These are phyloP conservation scores for Solanum ossicruentum DNA, from an alignment of 257 asterid species.

Conservation along the genomic window DNA sequence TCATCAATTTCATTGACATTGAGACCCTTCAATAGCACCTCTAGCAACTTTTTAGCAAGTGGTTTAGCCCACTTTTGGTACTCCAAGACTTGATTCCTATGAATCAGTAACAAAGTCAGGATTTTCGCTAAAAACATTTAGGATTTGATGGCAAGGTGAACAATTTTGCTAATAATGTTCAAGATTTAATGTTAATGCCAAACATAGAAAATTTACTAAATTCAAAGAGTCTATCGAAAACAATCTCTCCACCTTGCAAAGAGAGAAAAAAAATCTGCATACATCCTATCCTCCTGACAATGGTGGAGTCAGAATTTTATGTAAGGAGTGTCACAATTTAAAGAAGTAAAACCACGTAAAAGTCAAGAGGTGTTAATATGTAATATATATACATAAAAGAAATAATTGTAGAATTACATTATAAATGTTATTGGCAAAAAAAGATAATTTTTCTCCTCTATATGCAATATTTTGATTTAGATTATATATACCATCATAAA, in stretches of 20 bases:
- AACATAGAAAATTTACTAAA: no score
- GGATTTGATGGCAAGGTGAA: background rate
- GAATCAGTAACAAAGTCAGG: accelerated
- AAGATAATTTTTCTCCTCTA: background rate
- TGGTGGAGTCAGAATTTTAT: no score
- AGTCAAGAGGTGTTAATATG: background rate
- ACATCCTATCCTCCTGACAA: accelerated
- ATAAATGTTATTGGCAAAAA: background rate
- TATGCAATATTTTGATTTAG: background rate
- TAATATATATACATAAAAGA: no score
- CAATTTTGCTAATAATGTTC: no score
- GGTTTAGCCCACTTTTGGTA: slow-evolving; percentile 28
- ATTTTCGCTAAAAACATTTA: background rate
- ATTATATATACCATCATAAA: background rate
- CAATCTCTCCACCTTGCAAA: accelerated
- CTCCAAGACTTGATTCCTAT: slow-evolving; percentile 32
- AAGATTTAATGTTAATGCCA: no score
- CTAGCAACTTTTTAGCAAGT: slow-evolving; percentile 15
- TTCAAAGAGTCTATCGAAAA: no score
- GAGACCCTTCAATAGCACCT: slow-evolving; percentile 23
- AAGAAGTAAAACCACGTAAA: no score
- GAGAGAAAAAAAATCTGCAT: background rate
- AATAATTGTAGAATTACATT: no score
- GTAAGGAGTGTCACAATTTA: no score
- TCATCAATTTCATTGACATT: slow-evolving; percentile 21